Base-by-base conservation (phyloP, 345 rosid genomes). In the Hibiscus mutabilis region DNA sequence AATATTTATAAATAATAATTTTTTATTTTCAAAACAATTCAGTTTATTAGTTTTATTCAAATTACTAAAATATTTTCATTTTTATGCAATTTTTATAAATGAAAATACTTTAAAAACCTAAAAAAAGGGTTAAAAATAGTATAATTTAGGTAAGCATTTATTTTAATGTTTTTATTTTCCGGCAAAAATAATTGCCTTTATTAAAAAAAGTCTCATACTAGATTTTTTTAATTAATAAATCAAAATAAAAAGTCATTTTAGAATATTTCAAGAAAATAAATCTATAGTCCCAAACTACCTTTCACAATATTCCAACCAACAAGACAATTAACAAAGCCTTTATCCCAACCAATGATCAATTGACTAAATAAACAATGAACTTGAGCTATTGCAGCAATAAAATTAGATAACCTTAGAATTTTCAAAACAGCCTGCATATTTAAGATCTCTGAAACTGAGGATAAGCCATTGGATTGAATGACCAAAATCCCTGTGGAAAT, bases 401-500 rank as follows among this genome's bases (percentile, higher is more conserved):
- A 29, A 19, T 40, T 37, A 63, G 47, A 35, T 14, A 37, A 6
- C n/a, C n/a, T n/a, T n/a, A n/a, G n/a, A n/a, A n/a, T n/a, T 37
- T 37, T 37, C 42, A 6, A 6, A 31, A 29, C 3, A 60, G 64
- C 40, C 64, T 4, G 7, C 15, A 10, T 59, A 27, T 14, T 60
- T 27, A 60, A 31, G 22, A n/a, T 33, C 42, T 53, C 19, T 18
- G 40, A 37, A 44, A 57, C 22, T 14, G 13, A 55, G 64, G 57
- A 70, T 16, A 27, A 59, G 64, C 68, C 40, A 64, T 65, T 40
- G n/a, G 59, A 29, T 21, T 40, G 55, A 75, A 21, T 59, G 76
- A 61, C 72, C 60, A 70, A 57, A 63, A 53, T 57, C 69, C 72
- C 37, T 21, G 58, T 44, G 65, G 68, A 72, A 44, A 60, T 60